A percentile compares a stretch with the other conserved stretches of the same genome.
Evolutionary conservation across 2,329 filamentous ascomycete genomes (phyloP).

Genomic region (Fusarium sarcochroum): DNA sequence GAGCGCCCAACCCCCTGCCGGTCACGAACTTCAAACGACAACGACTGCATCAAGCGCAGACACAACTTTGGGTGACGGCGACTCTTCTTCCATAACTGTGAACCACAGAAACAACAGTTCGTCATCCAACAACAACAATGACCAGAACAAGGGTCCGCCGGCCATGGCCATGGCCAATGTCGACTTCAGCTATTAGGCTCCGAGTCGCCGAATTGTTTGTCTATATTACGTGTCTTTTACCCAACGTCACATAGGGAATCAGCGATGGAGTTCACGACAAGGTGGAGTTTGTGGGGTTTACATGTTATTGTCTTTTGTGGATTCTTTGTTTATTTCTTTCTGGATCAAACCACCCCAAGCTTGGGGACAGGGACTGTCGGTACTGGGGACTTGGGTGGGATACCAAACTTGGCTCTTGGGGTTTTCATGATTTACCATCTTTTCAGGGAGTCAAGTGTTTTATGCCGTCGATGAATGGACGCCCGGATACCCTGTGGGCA

Average conservation of each 20-base stretch:
- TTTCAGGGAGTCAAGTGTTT: conserved; percentile 42
- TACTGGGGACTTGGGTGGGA: conserved; percentile 36
- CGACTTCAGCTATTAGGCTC: conserved; percentile 72
- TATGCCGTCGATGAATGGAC: conserved; percentile 48
- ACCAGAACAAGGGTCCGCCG: conserved; percentile 65
- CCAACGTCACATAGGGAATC: conserved; percentile 50
- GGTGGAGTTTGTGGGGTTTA: conserved; percentile 48
- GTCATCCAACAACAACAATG: conserved; percentile 52
- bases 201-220: conserved; percentile 41
- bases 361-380: conserved; percentile 37
- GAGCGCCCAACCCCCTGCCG: conserved; percentile 64
- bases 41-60: conserved; percentile 61
- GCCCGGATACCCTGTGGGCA: conserved; percentile 48
- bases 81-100: conserved; percentile 58
- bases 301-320: conserved; percentile 31
- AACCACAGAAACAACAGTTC: conserved; percentile 51
- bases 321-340: conserved; percentile 28
- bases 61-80: conserved; percentile 57
- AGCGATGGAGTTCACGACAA: conserved; percentile 53
- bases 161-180: conserved; percentile 72
- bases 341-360: conserved; percentile 34
- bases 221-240: conserved; percentile 47
- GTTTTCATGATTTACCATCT: conserved; percentile 35
- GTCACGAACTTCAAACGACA: conserved; percentile 66
- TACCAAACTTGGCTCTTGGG: conserved; percentile 38